Base-by-base conservation (phyloP, 106 monocot species). In the Dioscorea alata region DNA sequence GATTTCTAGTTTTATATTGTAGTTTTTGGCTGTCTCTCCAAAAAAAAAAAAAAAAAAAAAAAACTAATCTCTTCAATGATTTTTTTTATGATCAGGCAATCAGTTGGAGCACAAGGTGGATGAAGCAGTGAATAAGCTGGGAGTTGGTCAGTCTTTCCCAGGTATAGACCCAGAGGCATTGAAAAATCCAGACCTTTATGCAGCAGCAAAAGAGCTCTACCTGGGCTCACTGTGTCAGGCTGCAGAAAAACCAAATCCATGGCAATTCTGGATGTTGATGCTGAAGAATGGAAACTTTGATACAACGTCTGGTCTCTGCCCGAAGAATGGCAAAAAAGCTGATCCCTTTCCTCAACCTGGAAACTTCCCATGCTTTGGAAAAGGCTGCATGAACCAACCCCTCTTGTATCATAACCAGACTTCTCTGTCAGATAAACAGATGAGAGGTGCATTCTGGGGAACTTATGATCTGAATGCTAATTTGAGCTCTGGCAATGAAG, bases 191-290 rank as follows among this genome's bases (percentile, higher is more conserved):
- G 94, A 94, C 67, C 73, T 75, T 52, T 94, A 87, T 22, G 90
- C 94, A 2, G 82, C 61, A 12, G 71, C 65, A 61, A 94, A 94
- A 74, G 94, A 90, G 75, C 20, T 90, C 17, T 87, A 85, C 65
- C 57, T 94, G 48, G 94, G 90, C 13, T 50, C 67, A 2, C 74
- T 79, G 22, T 94, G 94, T 51, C 68, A 90, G 69, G 94, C 87
- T 1, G 59, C 19, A 0, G 84, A 85, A 51, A 15, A 49, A 24
- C 73, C 72, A 1, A 31, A n/a, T 17, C 82, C 90, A 31, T 94
- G 94, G 94, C 84, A 94, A 32, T 94, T 82, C 68, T 94, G 94
- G 94, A 94, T 94, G 94, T 22, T 94, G 53, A 94, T 94, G 94
- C 74, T 94, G 50, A 94, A 94, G 76, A 94, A 87, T 32, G 94